Evolutionary conservation across 192 early-diverging fungal genomes (phyloP).

Genomic region (Phycomyces nitens): DNA sequence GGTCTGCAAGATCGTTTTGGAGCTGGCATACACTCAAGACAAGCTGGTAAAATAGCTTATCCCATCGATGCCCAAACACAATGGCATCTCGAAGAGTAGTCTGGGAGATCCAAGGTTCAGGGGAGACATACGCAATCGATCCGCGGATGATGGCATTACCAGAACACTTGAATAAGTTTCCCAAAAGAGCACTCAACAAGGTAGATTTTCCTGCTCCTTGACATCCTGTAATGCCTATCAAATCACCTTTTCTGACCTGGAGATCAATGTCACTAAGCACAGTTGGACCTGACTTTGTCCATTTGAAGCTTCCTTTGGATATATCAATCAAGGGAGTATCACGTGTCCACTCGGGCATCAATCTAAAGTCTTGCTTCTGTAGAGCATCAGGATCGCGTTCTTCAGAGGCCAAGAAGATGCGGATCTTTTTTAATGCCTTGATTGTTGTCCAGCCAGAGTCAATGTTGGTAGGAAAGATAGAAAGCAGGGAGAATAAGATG

Average conservation of each 20-base stretch:
- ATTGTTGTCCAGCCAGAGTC: conserved; percentile 33
- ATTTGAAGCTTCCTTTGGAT: conserved; percentile 5
- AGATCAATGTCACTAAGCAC: conserved; percentile 43
- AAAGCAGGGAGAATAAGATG: conserved; percentile 43
- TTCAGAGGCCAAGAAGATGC: conserved; percentile 46
- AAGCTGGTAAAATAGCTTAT: conserved; percentile 45
- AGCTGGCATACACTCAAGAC: conserved; percentile 60
- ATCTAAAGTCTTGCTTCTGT: conserved; percentile 54
- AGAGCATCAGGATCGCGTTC: conserved; percentile 65
- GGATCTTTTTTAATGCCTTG: conserved; percentile 40
- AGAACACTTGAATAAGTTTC: conserved; percentile 65
- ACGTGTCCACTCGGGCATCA: conserved; percentile 60
- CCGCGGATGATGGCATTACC: conserved; percentile 63
- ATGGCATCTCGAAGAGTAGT: conserved; percentile 67
- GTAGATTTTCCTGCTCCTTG: conserved; percentile 86
- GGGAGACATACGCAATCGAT: conserved; percentile 72
- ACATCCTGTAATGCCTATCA: conserved; percentile 78
- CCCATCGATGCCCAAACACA: conserved; percentile 62
- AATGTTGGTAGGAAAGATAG: conserved; percentile 39
- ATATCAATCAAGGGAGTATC: conserved; percentile 30
- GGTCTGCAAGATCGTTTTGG: conserved; percentile 47
- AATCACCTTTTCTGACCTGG: conserved; percentile 36
- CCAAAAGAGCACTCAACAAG: conserved; percentile 77
- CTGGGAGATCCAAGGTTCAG: conserved; percentile 88
- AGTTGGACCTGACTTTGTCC: conserved; percentile 32